phyloP scores from a whole-genome alignment of 2,329 filamentous ascomycete species.

The Penicillium sp. region DNA sequence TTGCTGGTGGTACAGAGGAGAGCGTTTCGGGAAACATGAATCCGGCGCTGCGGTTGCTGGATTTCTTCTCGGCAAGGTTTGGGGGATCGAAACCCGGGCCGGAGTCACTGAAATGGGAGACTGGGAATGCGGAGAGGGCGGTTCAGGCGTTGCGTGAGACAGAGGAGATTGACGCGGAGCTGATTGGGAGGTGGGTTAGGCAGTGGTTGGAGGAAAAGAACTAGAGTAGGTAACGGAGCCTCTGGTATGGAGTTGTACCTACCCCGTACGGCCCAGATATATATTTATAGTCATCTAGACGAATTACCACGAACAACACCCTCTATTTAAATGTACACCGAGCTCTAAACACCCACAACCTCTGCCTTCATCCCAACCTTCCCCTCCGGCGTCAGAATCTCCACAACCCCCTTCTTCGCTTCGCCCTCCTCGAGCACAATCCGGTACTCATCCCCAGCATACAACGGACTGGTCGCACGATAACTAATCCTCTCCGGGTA shows the following conservation, averaged over 20 bases:
- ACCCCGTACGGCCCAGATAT: not conserved
- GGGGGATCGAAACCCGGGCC: not conserved
- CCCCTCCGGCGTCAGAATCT: constrained; percentile 39
- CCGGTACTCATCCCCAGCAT: constrained; percentile 54
- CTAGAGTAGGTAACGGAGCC: not conserved
- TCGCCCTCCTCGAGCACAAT: constrained; percentile 47
- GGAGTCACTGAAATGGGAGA: not conserved
- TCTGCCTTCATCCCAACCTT: constrained; percentile 46
- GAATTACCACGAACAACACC: too few species aligned
- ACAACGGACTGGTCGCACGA: constrained; percentile 55
- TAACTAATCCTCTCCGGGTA: constrained; percentile 53
- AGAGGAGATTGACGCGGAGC: not conserved
- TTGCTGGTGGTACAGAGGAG: not conserved
- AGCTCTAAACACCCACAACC: constrained; percentile 25
- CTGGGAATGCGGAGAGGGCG: not conserved
- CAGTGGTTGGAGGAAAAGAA: constrained; percentile 1
- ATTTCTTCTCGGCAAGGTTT: constrained; percentile 7
- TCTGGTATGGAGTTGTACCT: too few species aligned
- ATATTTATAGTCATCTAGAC: not conserved
- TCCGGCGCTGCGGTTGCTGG: constrained; percentile 4
- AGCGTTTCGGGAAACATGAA: not conserved
- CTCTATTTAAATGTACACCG: too few species aligned
- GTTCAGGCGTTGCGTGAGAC: not conserved
- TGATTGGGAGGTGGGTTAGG: constrained; percentile 5
- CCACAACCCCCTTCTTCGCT: constrained; percentile 35